These are phyloP conservation scores for Eurotiales sp. DNA, from an alignment of 2,329 filamentous ascomycete species.

Conservation along the genomic window DNA sequence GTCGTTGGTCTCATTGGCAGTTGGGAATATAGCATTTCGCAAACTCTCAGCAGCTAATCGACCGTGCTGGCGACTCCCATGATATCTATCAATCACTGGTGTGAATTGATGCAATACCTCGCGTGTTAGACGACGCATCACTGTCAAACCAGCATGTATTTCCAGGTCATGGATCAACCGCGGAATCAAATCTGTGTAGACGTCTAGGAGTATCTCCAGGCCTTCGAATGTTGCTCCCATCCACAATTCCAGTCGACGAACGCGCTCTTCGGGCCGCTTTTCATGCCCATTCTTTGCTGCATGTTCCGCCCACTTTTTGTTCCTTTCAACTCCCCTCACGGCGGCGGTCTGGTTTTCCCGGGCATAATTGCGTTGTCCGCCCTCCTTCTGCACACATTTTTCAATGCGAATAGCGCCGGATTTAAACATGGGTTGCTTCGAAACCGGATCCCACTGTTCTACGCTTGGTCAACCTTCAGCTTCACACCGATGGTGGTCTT, in stretches of 20 bases:
- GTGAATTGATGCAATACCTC: slow-evolving; percentile 20
- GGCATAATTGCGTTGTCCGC: slow-evolving; percentile 16
- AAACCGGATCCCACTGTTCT: slow-evolving; percentile 34
- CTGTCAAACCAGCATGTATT: slow-evolving; percentile 26
- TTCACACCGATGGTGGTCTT: not conserved
- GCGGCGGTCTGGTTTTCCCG: slow-evolving; percentile 25
- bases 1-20: slow-evolving; percentile 21
- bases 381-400: slow-evolving; percentile 23
- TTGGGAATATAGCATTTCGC: slow-evolving; percentile 26
- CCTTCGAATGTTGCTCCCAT: slow-evolving; percentile 31
- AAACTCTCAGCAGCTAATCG: slow-evolving; percentile 20
- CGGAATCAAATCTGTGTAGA: slow-evolving; percentile 7
- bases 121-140: slow-evolving; percentile 25
- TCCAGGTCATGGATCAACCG: slow-evolving; percentile 23
- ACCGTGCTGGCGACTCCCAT: slow-evolving; percentile 24
- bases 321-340: slow-evolving; percentile 16
- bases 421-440: slow-evolving; percentile 38
- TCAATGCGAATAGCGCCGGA: slow-evolving; percentile 32
- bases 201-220: slow-evolving; percentile 7
- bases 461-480: not conserved
- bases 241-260: slow-evolving; percentile 30
- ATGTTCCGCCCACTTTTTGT: not conserved
- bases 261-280: slow-evolving; percentile 14
- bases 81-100: slow-evolving; percentile 24
- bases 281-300: slow-evolving; percentile 3